Evolutionary conservation across 1,284 basidiomycete species (phyloP), one percentile per base, ranked within the genome.

Genomic region (Sparassis latifolia): DNA sequence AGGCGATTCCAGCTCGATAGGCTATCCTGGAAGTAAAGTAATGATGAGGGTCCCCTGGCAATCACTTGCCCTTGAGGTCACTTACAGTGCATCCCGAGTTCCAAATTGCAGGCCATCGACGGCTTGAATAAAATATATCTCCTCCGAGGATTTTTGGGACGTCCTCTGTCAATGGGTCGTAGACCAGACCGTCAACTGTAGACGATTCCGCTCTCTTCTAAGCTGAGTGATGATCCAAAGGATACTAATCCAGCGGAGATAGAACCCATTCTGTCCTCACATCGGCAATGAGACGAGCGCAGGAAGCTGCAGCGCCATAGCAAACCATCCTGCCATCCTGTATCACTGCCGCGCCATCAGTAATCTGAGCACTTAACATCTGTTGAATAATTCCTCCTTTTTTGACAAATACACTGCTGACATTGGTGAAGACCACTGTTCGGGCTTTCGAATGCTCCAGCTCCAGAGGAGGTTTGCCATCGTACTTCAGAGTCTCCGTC

Each of bases 401-500:
- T 31, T 61, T 58, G 6, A 64, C 49, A 53, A 56, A 80, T 10
- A 84, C 62, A 45, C 69, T 73, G 30, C 65, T 67, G 29, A 87
- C 76, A 56, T 84, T 84, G 12, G 69, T 73, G 66, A 87, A 84
- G 20, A 82, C 63, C 5, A 84, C 69, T 3, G 69, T 64, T 45
- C 69, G 69, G 29, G 65, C 60, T 38, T 60, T 65, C 31, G 67
- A 58, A 31, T 63, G 68, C 42, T 59, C 65, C 0, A 77, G 64
- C 27, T 63, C 64, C 33, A 89, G 67, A 9, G 85, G 84, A 27
- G 84, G 86, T 1, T 88, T 70, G 3, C 86, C 86, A 44, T 86
- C 78, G 54, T 78, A 79, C 61, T 79, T 63, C 12, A 87, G 58
- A 2, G 84, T 73, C 10, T 71, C 73, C 44, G 68, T 60, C 2